Conservation (phyloP, 1,284 basidiomycete genomes). For the Rhodotorula glutinis region DNA sequence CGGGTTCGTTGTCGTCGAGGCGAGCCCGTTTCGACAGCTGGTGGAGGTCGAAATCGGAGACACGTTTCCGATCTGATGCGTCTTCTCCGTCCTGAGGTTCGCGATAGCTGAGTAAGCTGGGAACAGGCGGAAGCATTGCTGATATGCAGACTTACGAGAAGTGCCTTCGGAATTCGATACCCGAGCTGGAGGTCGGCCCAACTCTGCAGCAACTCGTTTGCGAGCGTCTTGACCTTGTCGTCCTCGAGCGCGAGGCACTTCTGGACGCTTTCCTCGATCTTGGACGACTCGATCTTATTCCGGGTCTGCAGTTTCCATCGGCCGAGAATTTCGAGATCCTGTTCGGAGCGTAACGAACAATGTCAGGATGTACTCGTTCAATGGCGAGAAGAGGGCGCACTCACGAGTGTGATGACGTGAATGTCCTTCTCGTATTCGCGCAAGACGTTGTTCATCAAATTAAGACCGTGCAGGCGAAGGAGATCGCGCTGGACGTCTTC, state of each 20-base stretch:
- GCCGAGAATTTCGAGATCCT: slow-evolving; percentile 71
- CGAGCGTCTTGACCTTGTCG: slow-evolving; percentile 57
- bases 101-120: not conserved
- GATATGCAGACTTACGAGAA: slow-evolving; percentile 2
- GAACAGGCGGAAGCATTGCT: not conserved
- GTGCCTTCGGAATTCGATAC: slow-evolving; percentile 74
- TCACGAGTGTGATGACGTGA: slow-evolving; percentile 67
- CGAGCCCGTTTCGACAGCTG: slow-evolving; percentile 31
- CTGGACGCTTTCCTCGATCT: slow-evolving; percentile 67
- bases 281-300: slow-evolving; percentile 91
- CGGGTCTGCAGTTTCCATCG: slow-evolving; percentile 79
- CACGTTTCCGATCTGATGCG: slow-evolving; percentile 24
- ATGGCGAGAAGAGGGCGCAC: slow-evolving; percentile 42
- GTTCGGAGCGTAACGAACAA: not conserved
- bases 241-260: slow-evolving; percentile 54
- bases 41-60: slow-evolving; percentile 21
- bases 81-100: slow-evolving; percentile 18
- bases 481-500: slow-evolving; percentile 73
- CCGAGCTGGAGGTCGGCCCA: slow-evolving; percentile 73
- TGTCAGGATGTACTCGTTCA: not conserved
- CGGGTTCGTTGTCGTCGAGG: slow-evolving; percentile 12
- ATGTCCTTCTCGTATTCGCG: slow-evolving; percentile 71
- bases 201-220: slow-evolving; percentile 63
- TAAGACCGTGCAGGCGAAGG: slow-evolving; percentile 90
- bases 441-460: slow-evolving; percentile 83